phyloP scores from a whole-genome alignment of 1,284 basidiomycete species.

The Malassezia vespertilionis region DNA sequence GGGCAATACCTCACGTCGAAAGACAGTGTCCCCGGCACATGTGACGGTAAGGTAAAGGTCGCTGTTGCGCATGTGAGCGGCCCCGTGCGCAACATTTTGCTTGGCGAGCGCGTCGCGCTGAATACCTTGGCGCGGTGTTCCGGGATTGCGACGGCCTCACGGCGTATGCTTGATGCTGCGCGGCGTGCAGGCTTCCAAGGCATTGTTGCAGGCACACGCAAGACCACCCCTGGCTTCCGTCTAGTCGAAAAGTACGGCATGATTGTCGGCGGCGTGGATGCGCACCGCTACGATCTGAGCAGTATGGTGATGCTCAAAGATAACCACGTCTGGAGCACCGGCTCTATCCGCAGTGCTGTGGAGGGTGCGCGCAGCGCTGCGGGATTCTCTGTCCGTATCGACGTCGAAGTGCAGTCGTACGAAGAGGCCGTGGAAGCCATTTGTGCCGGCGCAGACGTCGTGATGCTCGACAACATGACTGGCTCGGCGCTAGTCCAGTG shows the following conservation, averaged over 20 bases:
- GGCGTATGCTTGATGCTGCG: conserved; percentile 69
- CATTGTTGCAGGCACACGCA: conserved; percentile 85
- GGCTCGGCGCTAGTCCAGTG: conserved; percentile 32
- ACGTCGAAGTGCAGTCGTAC: conserved; percentile 83
- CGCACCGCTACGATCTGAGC: conserved; percentile 89
- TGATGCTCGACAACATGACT: conserved; percentile 71
- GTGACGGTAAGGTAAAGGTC: conserved; percentile 53
- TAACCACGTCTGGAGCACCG: conserved; percentile 96
- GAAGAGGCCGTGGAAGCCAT: conserved; percentile 91
- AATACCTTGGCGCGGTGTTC: conserved; percentile 90
- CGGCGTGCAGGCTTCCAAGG: conserved; percentile 69
- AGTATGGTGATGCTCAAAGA: conserved; percentile 99
- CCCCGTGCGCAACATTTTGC: conserved; percentile 72
- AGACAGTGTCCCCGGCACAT: conserved; percentile 1
- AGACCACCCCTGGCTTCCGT: conserved; percentile 92
- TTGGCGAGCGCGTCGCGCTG: conserved; percentile 86
- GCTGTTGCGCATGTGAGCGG: conserved; percentile 78
- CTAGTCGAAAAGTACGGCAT: conserved; percentile 98
- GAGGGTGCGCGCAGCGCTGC: conserved; percentile 72
- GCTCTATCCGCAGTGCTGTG: conserved; percentile 83
- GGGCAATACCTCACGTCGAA: conserved; percentile 55
- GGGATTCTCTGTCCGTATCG: conserved; percentile 82
- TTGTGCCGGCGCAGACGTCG: conserved; percentile 84
- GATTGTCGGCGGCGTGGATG: conserved; percentile 91
- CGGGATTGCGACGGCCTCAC: conserved; percentile 90